A percentile compares a stretch with the other conserved stretches of the same genome.
Evolutionary conservation across 2,329 filamentous ascomycete species (phyloP).

Genomic region (Metarhizium humberi): DNA sequence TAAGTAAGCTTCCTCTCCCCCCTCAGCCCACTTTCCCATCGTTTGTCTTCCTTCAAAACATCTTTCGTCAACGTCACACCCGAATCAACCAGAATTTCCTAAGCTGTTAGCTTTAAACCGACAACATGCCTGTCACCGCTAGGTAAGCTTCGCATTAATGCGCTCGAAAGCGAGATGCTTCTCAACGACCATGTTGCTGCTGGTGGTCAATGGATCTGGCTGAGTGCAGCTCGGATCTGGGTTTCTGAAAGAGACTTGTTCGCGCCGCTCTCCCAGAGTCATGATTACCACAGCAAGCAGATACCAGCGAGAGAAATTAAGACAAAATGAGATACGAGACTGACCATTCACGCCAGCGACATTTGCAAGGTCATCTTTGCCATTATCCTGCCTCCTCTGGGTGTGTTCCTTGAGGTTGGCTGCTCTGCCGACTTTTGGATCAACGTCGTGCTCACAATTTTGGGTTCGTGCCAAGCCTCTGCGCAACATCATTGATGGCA

Average conservation of each 20-base stretch:
- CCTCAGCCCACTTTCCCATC: not conserved
- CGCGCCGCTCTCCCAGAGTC: no score
- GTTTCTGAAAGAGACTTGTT: no score
- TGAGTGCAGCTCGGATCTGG: no score
- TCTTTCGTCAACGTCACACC: not conserved
- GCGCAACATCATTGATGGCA: not conserved
- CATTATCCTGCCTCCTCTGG: constrained; percentile 79
- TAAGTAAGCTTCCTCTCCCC: not conserved
- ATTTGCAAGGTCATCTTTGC: constrained; percentile 71
- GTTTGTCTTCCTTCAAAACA: not conserved
- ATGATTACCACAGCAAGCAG: no score
- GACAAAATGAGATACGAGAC: not conserved
- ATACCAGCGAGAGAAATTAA: not conserved
- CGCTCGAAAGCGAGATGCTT: constrained; percentile 6
- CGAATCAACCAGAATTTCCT: no score
- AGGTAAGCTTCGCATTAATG: constrained; percentile 33
- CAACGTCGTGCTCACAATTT: constrained; percentile 81
- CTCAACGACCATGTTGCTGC: not conserved
- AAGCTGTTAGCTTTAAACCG: constrained; percentile 5
- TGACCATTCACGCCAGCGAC: constrained; percentile 25
- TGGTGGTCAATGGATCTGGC: not conserved
- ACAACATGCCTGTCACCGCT: constrained; percentile 49
- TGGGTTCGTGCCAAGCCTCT: constrained; percentile 34
- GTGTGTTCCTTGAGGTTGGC: constrained; percentile 90
- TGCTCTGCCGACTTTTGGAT: constrained; percentile 82